A percentile compares a stretch with the other conserved stretches of the same genome.
These are phyloP conservation scores for Termitomyces sp. DNA, from an alignment of 768 basidiomycete genomes.

Conservation along the genomic window DNA sequence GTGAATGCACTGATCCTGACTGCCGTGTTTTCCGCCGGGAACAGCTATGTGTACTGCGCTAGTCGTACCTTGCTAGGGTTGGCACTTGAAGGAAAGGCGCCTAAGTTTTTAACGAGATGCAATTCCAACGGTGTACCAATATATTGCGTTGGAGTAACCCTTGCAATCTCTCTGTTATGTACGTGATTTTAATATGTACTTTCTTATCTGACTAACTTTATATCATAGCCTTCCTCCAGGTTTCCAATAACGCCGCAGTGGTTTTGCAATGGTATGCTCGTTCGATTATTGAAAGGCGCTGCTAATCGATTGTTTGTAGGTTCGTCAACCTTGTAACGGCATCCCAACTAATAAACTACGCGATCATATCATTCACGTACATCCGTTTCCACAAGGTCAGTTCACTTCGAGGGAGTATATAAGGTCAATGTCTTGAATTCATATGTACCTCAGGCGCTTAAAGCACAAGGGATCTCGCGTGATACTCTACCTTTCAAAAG, in stretches of 20 bases:
- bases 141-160: conserved; percentile 42
- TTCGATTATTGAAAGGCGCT: not conserved
- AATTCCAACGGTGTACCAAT: conserved; percentile 54
- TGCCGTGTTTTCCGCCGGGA: conserved; percentile 67
- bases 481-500: conserved; percentile 39
- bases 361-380: conserved; percentile 43
- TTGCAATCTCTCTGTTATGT: conserved; percentile 34
- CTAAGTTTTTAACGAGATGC: conserved; percentile 46
- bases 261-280: conserved; percentile 40
- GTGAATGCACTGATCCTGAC: conserved; percentile 71
- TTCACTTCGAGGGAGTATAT: not conserved
- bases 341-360: conserved; percentile 43
- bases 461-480: conserved; percentile 39
- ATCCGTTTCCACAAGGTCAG: conserved; percentile 41
- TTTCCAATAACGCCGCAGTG: conserved; percentile 41
- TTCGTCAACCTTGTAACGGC: conserved; percentile 47
- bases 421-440: not conserved
- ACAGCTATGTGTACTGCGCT: conserved; percentile 61
- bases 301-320: conserved; percentile 20
- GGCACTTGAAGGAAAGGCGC: conserved; percentile 58
- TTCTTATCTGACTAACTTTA: not conserved
- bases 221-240: conserved; percentile 39
- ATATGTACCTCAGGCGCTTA: conserved; percentile 29
- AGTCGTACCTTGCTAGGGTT: conserved; percentile 49
- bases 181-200: conserved; percentile 6